Percentiles rank a stretch among this genome's conserved stretches.
Conservation (phyloP, 1,139 yeast genomes). For the Debaryomyces subglobosus region DNA sequence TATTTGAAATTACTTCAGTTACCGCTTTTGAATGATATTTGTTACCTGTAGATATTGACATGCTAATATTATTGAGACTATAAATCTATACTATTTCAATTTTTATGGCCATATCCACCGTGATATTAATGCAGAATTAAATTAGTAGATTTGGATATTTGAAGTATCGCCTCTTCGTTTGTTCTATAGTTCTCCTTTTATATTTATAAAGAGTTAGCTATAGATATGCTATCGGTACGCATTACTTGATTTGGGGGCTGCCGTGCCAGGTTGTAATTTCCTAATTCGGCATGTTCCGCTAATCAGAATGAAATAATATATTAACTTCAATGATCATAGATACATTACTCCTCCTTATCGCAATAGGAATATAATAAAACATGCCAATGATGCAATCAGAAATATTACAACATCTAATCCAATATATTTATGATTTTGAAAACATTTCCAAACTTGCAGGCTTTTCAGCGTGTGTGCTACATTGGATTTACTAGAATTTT, state of each 20-base stretch:
- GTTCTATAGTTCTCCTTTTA: background rate
- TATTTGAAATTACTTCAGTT: too few species aligned
- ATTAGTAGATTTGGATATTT: background rate
- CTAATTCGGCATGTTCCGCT: background rate
- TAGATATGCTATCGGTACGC: background rate
- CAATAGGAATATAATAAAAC: too few species aligned
- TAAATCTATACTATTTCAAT: background rate
- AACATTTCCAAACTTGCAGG: background rate
- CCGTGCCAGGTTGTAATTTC: background rate
- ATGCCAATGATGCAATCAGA: too few species aligned
- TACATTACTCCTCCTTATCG: too few species aligned
- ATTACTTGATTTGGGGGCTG: background rate
- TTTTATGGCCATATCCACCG: background rate
- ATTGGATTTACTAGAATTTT: background rate
- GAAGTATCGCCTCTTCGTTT: background rate
- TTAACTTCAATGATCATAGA: too few species aligned
- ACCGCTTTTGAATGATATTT: background rate
- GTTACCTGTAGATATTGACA: slow-evolving; percentile 1
- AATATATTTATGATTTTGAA: background rate
- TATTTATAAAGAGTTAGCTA: background rate
- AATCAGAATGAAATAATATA: background rate
- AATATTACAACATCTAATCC: background rate
- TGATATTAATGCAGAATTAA: background rate
- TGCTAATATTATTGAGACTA: background rate
- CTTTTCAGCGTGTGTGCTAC: background rate